Evolutionary conservation across 306 rosid genomes (phyloP).

Genomic region (Clitoria ternatea): DNA sequence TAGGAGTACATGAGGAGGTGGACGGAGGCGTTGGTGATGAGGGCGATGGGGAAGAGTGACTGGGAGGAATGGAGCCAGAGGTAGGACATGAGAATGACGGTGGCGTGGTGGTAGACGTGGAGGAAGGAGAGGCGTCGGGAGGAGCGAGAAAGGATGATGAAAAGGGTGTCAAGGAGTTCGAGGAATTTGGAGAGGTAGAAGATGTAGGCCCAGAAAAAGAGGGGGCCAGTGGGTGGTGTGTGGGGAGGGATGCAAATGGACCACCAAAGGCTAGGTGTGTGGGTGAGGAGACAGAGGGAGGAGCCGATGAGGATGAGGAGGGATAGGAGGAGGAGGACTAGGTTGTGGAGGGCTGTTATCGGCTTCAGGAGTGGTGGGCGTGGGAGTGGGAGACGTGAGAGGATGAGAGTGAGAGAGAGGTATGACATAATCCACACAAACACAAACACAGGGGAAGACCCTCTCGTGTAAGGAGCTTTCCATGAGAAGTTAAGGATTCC

Average conservation of each 20-base stretch:
- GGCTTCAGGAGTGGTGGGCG: constrained; percentile 39
- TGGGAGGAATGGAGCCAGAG: constrained; percentile 69
- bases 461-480: constrained; percentile 44
- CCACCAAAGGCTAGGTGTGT: constrained; percentile 36
- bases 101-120: constrained; percentile 92
- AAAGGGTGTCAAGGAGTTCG: constrained; percentile 69
- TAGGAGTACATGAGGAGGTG: constrained; percentile 86
- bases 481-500: constrained; percentile 58
- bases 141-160: constrained; percentile 60
- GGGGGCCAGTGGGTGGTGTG: constrained; percentile 60
- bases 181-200: constrained; percentile 86
- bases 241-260: constrained; percentile 58
- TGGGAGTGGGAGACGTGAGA: constrained; percentile 34
- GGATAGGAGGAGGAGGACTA: constrained; percentile 62
- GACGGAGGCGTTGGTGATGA: constrained; percentile 66
- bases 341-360: constrained; percentile 57
- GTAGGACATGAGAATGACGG: constrained; percentile 71
- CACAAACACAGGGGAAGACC: constrained; percentile 51
- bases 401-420: constrained; percentile 52
- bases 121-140: constrained; percentile 69
- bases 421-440: constrained; percentile 37
- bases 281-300: constrained; percentile 44
- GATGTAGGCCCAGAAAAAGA: constrained; percentile 93
- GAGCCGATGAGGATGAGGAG: constrained; percentile 46
- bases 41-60: constrained; percentile 77